These are phyloP conservation scores for Paramecium tetraurelia DNA, from an alignment of 73 alveolate species.

Conservation along the genomic window DNA sequence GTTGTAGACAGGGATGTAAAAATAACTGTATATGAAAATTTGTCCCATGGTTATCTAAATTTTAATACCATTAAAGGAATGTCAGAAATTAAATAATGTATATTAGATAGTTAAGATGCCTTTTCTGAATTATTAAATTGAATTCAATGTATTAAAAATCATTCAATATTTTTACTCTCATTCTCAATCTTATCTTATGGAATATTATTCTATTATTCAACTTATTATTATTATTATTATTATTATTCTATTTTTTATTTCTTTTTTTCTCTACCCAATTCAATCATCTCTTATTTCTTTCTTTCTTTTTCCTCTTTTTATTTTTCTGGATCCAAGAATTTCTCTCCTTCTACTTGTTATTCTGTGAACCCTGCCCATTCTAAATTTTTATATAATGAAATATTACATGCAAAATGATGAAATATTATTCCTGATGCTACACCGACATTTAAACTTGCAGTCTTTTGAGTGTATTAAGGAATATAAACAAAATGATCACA, in stretches of 20 bases:
- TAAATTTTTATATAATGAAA: neutral
- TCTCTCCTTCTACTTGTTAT: slow-evolving; percentile 43
- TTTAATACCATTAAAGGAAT: slow-evolving; percentile 56
- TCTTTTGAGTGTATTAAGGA: slow-evolving; percentile 73
- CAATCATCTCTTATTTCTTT: neutral
- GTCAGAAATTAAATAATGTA: slow-evolving; percentile 53
- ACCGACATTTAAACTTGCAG: slow-evolving; percentile 75
- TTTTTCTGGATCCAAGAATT: slow-evolving; percentile 36
- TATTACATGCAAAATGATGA: slow-evolving; percentile 70
- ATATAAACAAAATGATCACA: slow-evolving; percentile 80
- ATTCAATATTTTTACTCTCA: neutral
- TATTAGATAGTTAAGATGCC: slow-evolving; percentile 13
- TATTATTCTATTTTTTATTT: neutral
- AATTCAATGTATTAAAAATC: neutral
- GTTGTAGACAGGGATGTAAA: slow-evolving; percentile 34
- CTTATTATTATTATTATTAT: neutral
- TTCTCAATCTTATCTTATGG: neutral
- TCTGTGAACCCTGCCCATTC: slow-evolving; percentile 59
- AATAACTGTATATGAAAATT: slow-evolving; percentile 38
- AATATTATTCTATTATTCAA: neutral
- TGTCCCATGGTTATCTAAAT: slow-evolving; percentile 60
- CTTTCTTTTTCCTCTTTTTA: neutral
- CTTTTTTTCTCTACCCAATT: neutral
- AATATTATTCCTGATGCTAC: slow-evolving; percentile 77
- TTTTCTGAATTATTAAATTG: neutral